Conservation (phyloP, 2,329 filamentous ascomycete species). For the Akanthomyces muscarius region DNA sequence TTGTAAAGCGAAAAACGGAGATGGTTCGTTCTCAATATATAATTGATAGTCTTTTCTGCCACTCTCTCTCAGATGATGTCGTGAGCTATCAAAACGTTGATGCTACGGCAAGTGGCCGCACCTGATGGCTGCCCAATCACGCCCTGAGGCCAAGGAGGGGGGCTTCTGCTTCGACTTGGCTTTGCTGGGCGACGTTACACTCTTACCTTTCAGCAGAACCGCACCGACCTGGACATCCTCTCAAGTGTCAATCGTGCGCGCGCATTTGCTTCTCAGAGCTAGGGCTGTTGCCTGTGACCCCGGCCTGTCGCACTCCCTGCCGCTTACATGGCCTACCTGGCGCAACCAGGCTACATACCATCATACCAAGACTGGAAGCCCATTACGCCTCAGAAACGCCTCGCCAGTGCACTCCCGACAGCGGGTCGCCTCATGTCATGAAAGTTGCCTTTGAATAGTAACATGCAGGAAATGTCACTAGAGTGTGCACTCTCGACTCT, state of each 20-base stretch:
- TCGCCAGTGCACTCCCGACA: background rate
- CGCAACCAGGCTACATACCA: no score
- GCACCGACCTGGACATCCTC: background rate
- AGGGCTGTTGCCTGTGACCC: background rate
- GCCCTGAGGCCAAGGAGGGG: background rate
- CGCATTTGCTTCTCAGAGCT: background rate
- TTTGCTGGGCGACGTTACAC: background rate
- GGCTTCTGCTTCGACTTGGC: background rate
- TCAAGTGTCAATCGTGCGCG: background rate
- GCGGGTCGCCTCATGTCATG: background rate
- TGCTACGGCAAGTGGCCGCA: background rate
- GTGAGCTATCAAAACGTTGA: background rate
- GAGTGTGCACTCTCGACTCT: no score
- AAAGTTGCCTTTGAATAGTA: background rate
- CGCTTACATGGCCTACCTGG: no score
- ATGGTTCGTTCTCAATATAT: background rate
- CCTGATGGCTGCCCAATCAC: conserved; percentile 9
- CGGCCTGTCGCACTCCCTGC: background rate
- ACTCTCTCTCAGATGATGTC: background rate
- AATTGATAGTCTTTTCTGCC: background rate
- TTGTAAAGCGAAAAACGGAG: no score
- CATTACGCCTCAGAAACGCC: background rate
- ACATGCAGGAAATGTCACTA: background rate
- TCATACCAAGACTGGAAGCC: background rate
- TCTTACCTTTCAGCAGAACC: background rate